A percentile compares a stretch with the other conserved stretches of the same genome.
These are phyloP conservation scores for Clarkia xantiana DNA, from an alignment of 345 rosid genomes.

Conservation along the genomic window DNA sequence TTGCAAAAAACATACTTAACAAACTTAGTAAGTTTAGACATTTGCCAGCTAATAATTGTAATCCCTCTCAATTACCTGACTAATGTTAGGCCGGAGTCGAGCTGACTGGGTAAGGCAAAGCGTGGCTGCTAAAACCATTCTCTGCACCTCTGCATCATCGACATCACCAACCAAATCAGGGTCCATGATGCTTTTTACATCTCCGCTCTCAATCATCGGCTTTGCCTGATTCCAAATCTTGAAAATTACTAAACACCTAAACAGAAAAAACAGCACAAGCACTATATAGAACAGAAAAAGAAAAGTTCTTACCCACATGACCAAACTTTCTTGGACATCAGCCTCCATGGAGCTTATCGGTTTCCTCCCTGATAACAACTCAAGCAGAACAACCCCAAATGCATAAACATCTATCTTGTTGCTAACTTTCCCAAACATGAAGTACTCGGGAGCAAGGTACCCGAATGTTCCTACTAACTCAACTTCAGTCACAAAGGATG, in stretches of 20 bases:
- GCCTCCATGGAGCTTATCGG: slow-evolving; percentile 43
- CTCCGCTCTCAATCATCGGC: slow-evolving; percentile 42
- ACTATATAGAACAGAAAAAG: not conserved
- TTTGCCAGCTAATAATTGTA: not conserved
- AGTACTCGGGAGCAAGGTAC: slow-evolving; percentile 94
- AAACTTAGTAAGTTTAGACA: too few relatives aligned
- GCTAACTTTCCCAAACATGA: slow-evolving; percentile 90
- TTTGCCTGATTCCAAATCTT: slow-evolving; percentile 49
- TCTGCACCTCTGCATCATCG: slow-evolving; percentile 46
- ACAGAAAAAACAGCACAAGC: not conserved
- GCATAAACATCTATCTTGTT: slow-evolving; percentile 88
- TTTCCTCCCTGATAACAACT: slow-evolving; percentile 69
- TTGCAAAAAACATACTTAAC: too few relatives aligned
- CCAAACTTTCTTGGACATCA: slow-evolving; percentile 69
- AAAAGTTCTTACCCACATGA: slow-evolving; percentile 68
- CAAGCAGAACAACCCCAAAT: slow-evolving; percentile 87
- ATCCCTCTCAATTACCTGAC: slow-evolving; percentile 29
- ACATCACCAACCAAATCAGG: slow-evolving; percentile 33
- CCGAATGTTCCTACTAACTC: slow-evolving; percentile 93
- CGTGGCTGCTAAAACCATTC: slow-evolving; percentile 65
- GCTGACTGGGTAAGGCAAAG: slow-evolving; percentile 61
- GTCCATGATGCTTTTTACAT: slow-evolving; percentile 48
- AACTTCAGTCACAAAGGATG: slow-evolving; percentile 37
- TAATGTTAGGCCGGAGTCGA: slow-evolving; percentile 67
- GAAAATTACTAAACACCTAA: not conserved